Conservation (phyloP, 768 basidiomycete genomes). For the Kwoniella mangroviensis region DNA sequence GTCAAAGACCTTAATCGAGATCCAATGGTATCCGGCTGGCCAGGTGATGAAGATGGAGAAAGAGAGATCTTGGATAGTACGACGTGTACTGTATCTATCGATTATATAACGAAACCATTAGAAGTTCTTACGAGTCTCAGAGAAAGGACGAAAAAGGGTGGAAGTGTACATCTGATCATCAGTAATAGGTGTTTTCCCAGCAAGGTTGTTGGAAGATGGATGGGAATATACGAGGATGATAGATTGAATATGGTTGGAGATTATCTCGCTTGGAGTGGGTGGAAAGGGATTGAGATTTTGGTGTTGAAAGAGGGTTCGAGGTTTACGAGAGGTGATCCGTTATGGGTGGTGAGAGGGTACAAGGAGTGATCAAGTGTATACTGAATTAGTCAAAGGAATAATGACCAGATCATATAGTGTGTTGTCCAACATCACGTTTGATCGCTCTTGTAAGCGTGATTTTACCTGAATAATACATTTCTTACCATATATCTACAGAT, state of each 20-base stretch:
- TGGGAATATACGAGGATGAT: not conserved
- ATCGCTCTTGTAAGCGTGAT: too few species aligned
- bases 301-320: not conserved
- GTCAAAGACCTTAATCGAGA: constrained; percentile 5
- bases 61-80: not conserved
- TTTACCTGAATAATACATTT: too few species aligned
- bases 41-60: not conserved
- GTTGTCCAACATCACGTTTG: too few species aligned
- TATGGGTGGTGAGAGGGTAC: constrained; percentile 1
- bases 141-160: not conserved
- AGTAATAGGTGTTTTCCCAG: constrained; percentile 12
- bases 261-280: constrained; percentile 7
- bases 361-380: not conserved
- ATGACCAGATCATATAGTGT: too few species aligned
- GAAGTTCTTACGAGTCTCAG: not conserved
- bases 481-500: too few species aligned
- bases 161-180: constrained; percentile 5
- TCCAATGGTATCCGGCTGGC: not conserved
- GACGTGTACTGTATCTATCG: constrained; percentile 14
- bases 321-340: constrained; percentile 1
- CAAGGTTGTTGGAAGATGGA: not conserved
- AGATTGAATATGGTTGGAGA: constrained; percentile 7
- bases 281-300: not conserved
- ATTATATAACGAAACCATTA: constrained; percentile 3
- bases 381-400: too few species aligned